Percentiles rank a stretch among this genome's conserved stretches.
Evolutionary conservation across 768 basidiomycete genomes (phyloP).

Genomic region (Pluteus cervinus): DNA sequence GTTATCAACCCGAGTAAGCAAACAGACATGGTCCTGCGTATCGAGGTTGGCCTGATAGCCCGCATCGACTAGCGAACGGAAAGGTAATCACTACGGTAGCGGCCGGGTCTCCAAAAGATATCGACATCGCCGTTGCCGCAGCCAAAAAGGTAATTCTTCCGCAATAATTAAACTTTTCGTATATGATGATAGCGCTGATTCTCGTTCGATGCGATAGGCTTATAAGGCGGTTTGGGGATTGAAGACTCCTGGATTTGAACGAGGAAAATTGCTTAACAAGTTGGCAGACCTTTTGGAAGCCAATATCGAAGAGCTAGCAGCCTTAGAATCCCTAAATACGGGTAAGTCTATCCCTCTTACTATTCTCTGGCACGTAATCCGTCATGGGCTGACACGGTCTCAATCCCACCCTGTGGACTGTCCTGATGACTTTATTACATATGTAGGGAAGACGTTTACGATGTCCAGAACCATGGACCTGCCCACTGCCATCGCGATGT

Average conservation of each 20-base stretch:
- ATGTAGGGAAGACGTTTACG: slow-evolving; percentile 20
- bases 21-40: too few species aligned
- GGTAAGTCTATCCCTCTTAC: slow-evolving; percentile 9
- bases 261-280: slow-evolving; percentile 23
- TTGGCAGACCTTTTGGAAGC: slow-evolving; percentile 24
- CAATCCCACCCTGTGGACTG: too few species aligned
- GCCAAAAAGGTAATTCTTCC: slow-evolving; percentile 50
- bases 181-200: too few species aligned
- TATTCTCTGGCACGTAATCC: background rate
- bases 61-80: slow-evolving; percentile 47
- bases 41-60: slow-evolving; percentile 12
- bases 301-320: slow-evolving; percentile 22
- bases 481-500: slow-evolving; percentile 28
- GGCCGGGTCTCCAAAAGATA: slow-evolving; percentile 60
- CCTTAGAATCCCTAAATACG: slow-evolving; percentile 19
- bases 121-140: slow-evolving; percentile 68
- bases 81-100: slow-evolving; percentile 51
- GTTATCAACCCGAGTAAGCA: slow-evolving; percentile 52
- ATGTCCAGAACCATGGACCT: slow-evolving; percentile 41
- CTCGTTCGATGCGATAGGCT: too few species aligned
- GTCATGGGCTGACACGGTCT: background rate
- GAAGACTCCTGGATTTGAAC: slow-evolving; percentile 37
- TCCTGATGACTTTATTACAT: too few species aligned
- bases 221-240: slow-evolving; percentile 63
- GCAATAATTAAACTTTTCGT: too few species aligned